These are phyloP conservation scores for Lignosus rhinocerotis DNA, from an alignment of 1,284 basidiomycete genomes.

Conservation along the genomic window DNA sequence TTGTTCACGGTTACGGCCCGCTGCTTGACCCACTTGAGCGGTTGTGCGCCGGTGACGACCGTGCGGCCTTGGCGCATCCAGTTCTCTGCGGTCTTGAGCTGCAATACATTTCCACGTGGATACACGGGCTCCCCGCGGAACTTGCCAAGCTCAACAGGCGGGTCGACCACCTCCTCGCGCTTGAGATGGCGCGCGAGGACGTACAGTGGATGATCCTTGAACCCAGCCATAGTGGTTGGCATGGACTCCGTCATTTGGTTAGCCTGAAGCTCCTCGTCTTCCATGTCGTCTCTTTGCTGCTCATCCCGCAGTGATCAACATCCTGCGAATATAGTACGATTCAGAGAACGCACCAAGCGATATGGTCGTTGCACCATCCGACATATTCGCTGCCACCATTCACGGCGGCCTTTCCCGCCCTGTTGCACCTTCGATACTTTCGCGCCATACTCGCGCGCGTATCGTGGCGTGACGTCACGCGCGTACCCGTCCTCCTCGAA, in stretches of 20 bases:
- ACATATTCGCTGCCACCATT: constrained; percentile 86
- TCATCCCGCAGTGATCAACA: neutral
- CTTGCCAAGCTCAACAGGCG: constrained; percentile 84
- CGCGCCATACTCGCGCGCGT: constrained; percentile 81
- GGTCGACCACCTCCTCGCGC: constrained; percentile 85
- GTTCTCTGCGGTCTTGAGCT: constrained; percentile 88
- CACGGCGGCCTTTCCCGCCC: constrained; percentile 65
- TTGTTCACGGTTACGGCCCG: constrained; percentile 83
- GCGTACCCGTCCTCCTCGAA: constrained; percentile 90
- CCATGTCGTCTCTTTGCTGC: constrained; percentile 88
- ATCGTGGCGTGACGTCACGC: constrained; percentile 74
- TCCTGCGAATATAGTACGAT: too few relatives aligned
- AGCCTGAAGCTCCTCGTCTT: constrained; percentile 89
- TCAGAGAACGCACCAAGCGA: constrained; percentile 60
- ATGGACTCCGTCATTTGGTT: constrained; percentile 89
- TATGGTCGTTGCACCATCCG: constrained; percentile 70
- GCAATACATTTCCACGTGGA: constrained; percentile 78
- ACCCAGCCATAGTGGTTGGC: constrained; percentile 88
- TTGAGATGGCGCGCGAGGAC: constrained; percentile 88
- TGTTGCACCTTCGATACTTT: constrained; percentile 85
- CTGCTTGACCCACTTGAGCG: constrained; percentile 90
- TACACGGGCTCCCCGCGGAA: constrained; percentile 96
- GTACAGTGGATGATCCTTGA: constrained; percentile 97
- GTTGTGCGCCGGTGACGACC: constrained; percentile 75
- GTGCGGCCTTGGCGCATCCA: constrained; percentile 90